phyloP scores from a whole-genome alignment of 192 early-diverging fungal genomes.

The Gamsiella multidivaricata region DNA sequence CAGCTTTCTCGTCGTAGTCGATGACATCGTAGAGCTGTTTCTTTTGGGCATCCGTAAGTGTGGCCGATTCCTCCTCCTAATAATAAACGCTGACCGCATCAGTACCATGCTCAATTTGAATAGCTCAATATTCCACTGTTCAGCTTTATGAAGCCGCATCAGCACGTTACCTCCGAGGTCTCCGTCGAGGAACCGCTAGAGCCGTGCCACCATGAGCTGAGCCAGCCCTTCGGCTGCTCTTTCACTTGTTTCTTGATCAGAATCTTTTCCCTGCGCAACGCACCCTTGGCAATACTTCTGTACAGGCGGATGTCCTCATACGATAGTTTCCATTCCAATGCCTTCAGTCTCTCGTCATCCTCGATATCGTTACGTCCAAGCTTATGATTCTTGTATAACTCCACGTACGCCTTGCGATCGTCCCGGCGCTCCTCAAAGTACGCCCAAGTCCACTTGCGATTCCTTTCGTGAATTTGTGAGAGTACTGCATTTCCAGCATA shows the following conservation, averaged over 20 bases:
- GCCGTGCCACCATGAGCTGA: constrained; percentile 60
- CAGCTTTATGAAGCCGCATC: too few species aligned
- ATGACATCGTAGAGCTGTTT: constrained; percentile 94
- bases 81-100: too few species aligned
- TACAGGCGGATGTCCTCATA: constrained; percentile 94
- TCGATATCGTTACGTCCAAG: constrained; percentile 59
- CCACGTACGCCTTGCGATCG: constrained; percentile 80
- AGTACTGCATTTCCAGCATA: constrained; percentile 82
- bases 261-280: constrained; percentile 79
- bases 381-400: constrained; percentile 75
- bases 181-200: background rate
- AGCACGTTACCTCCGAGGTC: constrained; percentile 3
- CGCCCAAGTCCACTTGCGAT: constrained; percentile 86
- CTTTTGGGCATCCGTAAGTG: constrained; percentile 85
- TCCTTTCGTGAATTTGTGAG: constrained; percentile 88
- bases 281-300: constrained; percentile 77
- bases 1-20: constrained; percentile 88
- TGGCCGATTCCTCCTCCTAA: constrained; percentile 49
- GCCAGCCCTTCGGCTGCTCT: constrained; percentile 61
- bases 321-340: constrained; percentile 79
- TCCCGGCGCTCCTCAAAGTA: constrained; percentile 85
- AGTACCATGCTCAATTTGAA: too few species aligned
- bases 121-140: background rate
- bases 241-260: constrained; percentile 58
- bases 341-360: constrained; percentile 66